A percentile compares a stretch with the other conserved stretches of the same genome.
phyloP scores from a whole-genome alignment of 257 asterid genomes.

The Solanum corneliomulleri region DNA sequence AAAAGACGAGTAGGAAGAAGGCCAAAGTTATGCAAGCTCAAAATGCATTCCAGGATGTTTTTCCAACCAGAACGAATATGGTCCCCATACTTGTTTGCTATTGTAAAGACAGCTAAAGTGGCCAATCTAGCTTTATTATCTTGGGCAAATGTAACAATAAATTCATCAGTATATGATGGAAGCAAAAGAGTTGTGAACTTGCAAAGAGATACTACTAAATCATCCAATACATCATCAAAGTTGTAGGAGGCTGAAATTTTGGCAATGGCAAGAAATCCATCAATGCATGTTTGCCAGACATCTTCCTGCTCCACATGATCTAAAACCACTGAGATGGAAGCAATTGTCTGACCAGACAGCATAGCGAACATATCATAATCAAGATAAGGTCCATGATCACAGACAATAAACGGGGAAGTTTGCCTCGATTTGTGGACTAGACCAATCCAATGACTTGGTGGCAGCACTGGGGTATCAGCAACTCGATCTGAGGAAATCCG shows the following conservation, averaged over 20 bases:
- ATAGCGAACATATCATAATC: constrained; percentile 76
- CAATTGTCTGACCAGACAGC: constrained; percentile 73
- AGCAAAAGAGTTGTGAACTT: constrained; percentile 62
- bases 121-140: constrained; percentile 79
- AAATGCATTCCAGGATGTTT: constrained; percentile 77
- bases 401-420: constrained; percentile 46
- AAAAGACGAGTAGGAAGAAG: constrained; percentile 89
- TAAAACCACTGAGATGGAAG: constrained; percentile 84
- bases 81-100: constrained; percentile 77
- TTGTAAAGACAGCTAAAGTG: constrained; percentile 68
- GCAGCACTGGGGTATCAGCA: constrained; percentile 30
- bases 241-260: constrained; percentile 59
- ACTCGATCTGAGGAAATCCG: constrained; percentile 73
- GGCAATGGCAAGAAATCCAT: constrained; percentile 76
- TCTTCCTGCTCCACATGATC: constrained; percentile 77
- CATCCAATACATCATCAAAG: constrained; percentile 61
- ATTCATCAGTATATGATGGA: constrained; percentile 49
- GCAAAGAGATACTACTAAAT: constrained; percentile 84
- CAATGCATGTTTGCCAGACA: constrained; percentile 57
- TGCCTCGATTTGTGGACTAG: constrained; percentile 63
- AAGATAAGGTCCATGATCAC: constrained; percentile 50
- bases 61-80: constrained; percentile 81
- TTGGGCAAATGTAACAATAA: constrained; percentile 61
- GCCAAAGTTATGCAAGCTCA: constrained; percentile 73
- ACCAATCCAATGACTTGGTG: constrained; percentile 88